A percentile compares a stretch with the other conserved stretches of the same genome.
phyloP scores from a whole-genome alignment of 176 grass and related monocot species.

The Cenchrus americanus region DNA sequence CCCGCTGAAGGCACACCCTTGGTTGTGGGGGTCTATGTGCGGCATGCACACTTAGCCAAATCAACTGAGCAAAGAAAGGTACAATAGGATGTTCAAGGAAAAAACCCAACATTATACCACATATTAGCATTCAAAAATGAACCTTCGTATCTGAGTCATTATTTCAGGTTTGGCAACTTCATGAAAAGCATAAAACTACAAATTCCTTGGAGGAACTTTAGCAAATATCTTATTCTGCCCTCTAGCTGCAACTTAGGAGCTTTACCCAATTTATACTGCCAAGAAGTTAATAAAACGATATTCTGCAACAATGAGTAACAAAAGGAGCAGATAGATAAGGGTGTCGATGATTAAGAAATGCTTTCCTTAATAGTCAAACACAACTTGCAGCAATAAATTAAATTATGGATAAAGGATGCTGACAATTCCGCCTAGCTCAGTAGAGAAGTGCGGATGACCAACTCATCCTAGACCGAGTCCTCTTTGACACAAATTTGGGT shows the following conservation, averaged over 20 bases:
- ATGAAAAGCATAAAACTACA: slow-evolving; percentile 4
- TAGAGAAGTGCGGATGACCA: no score
- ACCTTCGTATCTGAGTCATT: neutral
- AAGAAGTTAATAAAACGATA: neutral
- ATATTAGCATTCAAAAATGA: neutral
- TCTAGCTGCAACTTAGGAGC: neutral
- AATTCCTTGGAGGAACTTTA: neutral
- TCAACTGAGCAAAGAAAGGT: neutral
- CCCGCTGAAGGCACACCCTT: no score
- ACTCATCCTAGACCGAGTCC: no score
- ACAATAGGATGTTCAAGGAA: neutral
- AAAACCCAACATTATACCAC: neutral
- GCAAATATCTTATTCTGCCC: no score
- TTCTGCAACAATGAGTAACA: neutral
- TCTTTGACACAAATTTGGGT: no score
- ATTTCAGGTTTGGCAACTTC: neutral
- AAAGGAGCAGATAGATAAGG: neutral
- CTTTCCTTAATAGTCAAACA: slow-evolving; percentile 1
- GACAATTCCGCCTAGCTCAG: neutral
- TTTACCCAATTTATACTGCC: neutral
- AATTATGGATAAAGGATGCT: neutral
- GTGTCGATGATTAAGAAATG: neutral
- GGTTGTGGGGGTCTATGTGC: no score
- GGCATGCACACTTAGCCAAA: no score
- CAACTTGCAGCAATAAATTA: slow-evolving; percentile 1